A percentile compares a stretch with the other conserved stretches of the same genome.
phyloP scores from a whole-genome alignment of 2,329 filamentous ascomycete genomes.

The Reticulascus tulasneorum region DNA sequence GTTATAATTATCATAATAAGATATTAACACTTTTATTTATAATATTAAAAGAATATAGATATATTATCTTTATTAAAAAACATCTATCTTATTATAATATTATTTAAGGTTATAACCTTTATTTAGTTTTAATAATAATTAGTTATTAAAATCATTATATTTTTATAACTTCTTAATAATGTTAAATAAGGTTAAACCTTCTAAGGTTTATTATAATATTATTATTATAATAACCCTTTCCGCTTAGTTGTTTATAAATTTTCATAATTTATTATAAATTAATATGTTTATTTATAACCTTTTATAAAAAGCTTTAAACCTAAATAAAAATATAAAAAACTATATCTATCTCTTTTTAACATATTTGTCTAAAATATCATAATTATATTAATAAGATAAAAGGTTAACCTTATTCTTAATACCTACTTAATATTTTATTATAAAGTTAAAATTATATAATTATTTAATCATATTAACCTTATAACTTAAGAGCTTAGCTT shows the following conservation, averaged over 20 bases:
- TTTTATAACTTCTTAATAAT: neutral
- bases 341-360: conserved; percentile 2
- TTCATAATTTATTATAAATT: neutral
- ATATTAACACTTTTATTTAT: neutral
- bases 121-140: too few relatives aligned
- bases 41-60: too few relatives aligned
- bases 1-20: too few relatives aligned
- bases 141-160: conserved; percentile 1
- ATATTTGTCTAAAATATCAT: too few relatives aligned
- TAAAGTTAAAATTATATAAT: too few relatives aligned
- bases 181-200: too few relatives aligned
- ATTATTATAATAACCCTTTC: neutral
- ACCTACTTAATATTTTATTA: neutral
- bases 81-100: neutral
- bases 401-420: too few relatives aligned
- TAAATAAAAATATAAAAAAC: neutral
- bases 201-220: too few relatives aligned
- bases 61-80: neutral
- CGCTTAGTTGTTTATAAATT: neutral
- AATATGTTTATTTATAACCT: neutral
- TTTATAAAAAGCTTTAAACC: neutral
- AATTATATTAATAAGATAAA: too few relatives aligned
- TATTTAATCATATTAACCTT: too few relatives aligned
- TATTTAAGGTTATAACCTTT: too few relatives aligned
- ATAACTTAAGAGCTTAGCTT: too few relatives aligned